These are phyloP conservation scores for Trichoderma lentiforme DNA, from an alignment of 2,329 filamentous ascomycete genomes.

Conservation along the genomic window DNA sequence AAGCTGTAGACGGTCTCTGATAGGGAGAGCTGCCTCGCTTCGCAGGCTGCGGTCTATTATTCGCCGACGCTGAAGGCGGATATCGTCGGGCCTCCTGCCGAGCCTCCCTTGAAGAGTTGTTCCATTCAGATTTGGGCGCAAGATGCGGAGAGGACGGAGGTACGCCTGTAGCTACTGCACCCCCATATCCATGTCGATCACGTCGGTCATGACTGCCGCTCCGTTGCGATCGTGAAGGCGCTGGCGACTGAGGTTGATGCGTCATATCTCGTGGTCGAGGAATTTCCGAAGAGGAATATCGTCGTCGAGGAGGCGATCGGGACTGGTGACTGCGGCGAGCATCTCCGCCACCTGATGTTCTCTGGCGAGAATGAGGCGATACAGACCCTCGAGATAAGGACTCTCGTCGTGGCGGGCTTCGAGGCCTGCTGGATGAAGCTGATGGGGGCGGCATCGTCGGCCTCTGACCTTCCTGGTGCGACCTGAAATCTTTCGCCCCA, in stretches of 20 bases:
- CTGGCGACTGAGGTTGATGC: not conserved
- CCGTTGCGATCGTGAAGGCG: not conserved
- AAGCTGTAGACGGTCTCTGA: not conserved
- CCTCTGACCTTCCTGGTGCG: constrained; percentile 1
- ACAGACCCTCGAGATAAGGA: constrained; percentile 8
- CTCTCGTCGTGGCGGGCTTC: constrained; percentile 14
- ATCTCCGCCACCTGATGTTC: not conserved
- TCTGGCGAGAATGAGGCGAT: constrained; percentile 15
- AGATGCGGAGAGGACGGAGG: not conserved
- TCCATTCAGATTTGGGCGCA: not conserved
- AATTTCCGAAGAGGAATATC: constrained; percentile 16
- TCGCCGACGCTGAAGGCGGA: constrained; percentile 20
- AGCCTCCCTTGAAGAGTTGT: not conserved
- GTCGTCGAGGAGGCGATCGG: constrained; percentile 11
- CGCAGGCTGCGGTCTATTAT: constrained; percentile 20
- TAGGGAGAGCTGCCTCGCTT: constrained; percentile 10
- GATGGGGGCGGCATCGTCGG: constrained; percentile 10
- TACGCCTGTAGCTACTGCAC: not conserved
- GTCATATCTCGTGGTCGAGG: not conserved
- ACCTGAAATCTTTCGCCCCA: constrained; percentile 7
- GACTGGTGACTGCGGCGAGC: not conserved
- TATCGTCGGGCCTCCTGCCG: constrained; percentile 6
- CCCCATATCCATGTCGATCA: not conserved
- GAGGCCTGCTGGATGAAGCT: not conserved
- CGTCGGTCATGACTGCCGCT: not conserved